These are phyloP conservation scores for Trichophyton equinum DNA, from an alignment of 2,329 filamentous ascomycete species.

Conservation along the genomic window DNA sequence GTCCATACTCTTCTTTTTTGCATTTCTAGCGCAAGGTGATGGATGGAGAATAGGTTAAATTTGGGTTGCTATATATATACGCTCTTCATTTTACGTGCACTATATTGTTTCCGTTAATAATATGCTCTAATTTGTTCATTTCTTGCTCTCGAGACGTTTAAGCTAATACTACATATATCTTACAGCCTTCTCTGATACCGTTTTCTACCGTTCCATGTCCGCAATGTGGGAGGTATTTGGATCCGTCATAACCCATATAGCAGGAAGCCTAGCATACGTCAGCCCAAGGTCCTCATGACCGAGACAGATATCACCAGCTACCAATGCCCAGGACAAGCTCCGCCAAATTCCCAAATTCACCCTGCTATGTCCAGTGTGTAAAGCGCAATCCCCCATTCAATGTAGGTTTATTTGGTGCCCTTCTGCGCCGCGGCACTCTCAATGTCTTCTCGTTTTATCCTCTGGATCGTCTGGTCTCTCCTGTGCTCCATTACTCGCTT, in stretches of 20 bases:
- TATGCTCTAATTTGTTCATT: background rate
- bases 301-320: background rate
- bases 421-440: background rate
- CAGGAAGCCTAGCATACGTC: background rate
- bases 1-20: background rate
- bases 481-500: conserved; percentile 85
- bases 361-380: background rate
- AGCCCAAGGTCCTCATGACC: background rate
- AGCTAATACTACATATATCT: background rate
- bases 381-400: background rate
- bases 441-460: conserved; percentile 55
- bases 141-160: background rate
- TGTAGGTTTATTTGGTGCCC: background rate
- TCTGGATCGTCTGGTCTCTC: conserved; percentile 64
- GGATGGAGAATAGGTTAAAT: background rate
- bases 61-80: background rate
- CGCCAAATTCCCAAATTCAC: background rate
- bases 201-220: background rate
- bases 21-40: background rate
- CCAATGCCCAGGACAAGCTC: background rate
- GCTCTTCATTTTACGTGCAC: background rate
- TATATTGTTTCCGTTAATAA: background rate
- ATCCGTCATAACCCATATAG: background rate
- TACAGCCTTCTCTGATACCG: background rate
- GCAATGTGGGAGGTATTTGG: background rate